Base-by-base conservation (phyloP, 768 basidiomycete genomes). In the Pleurotus ostreatus region DNA sequence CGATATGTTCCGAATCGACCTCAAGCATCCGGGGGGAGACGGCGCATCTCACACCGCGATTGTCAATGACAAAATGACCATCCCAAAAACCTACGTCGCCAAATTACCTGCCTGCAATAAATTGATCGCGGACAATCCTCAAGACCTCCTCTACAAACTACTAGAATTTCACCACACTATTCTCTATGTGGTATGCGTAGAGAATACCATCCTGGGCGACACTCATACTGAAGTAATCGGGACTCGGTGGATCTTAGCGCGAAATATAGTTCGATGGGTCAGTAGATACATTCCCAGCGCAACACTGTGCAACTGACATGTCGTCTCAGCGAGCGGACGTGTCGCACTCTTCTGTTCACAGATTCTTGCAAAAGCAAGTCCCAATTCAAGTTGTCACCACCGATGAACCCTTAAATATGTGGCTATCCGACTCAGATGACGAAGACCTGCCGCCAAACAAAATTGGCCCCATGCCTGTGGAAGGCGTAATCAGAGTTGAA, bases 111-210 rank as follows among this genome's bases (percentile, higher is more conserved):
- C 11, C 11, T 57, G 56, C 23, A 43, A 43, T 23, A 22, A 12
- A 9, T 43, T 51, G 20, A 39, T 51, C 16, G 48, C 38, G 8
- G 18, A 40, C 4, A 1, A 43, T n/a, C 40, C 18, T 9, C 39
- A 16, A 2, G 55, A 60, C 7, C 26, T 63, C 2, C 30, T 62
- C 8, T 46, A 30, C 8, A 46, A 59, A 25, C 61, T 65, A 1
- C 45, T 68, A 6, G 49, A 13, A 13, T 58, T 61, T 22, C 57
- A 57, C 7, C 60, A 62, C 1, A 41, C 41, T 26, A 59, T 66
- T 4, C 57, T 70, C 0, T 67, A 67, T 37, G 61, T 63, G 2
- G 57, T 69, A 16, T 67, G 67, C 48, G 46, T 63, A 3, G 59
- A 66, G 30, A 55, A 66, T 46, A 37, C 49, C 11, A 66, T 70